Percentiles rank a stretch among this genome's conserved stretches.
Conservation (phyloP, 768 basidiomycete species). For the Leccinum uliginosum region DNA sequence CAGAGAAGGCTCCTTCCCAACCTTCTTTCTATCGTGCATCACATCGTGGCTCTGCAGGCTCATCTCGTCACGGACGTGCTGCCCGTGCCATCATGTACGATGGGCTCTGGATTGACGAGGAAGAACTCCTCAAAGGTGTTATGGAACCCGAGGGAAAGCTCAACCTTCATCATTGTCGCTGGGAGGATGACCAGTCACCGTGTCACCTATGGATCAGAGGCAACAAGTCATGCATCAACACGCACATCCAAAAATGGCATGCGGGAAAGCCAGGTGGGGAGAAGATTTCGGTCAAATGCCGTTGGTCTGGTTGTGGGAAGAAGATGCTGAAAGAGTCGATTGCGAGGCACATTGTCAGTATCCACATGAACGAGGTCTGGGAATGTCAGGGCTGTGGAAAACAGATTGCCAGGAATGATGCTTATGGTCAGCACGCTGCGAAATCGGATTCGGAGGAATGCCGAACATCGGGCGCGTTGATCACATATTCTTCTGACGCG, state of each 20-base stretch:
- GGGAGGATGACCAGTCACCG: conserved; percentile 2
- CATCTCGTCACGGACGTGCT: neutral
- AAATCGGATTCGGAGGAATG: conserved; percentile 2
- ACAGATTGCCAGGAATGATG: conserved; percentile 7
- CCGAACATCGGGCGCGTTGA: conserved; percentile 2
- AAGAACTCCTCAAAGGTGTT: conserved; percentile 5
- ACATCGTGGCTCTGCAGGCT: neutral
- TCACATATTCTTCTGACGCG: conserved; percentile 7
- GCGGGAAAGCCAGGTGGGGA: conserved; percentile 6
- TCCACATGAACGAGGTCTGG: conserved; percentile 17
- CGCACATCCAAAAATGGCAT: conserved; percentile 19
- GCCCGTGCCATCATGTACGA: conserved; percentile 4
- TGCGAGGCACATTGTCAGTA: conserved; percentile 10
- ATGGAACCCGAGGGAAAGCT: neutral
- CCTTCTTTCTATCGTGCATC: neutral
- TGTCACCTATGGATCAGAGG: conserved; percentile 16
- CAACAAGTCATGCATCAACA: conserved; percentile 10
- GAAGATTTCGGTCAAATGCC: conserved; percentile 4
- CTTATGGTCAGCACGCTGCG: conserved; percentile 3
- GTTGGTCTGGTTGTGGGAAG: conserved; percentile 13
- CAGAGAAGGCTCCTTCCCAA: no score
- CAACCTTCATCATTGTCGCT: conserved; percentile 10
- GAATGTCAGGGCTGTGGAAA: conserved; percentile 14
- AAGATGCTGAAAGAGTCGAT: conserved; percentile 24
- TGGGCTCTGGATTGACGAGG: conserved; percentile 12